These are phyloP conservation scores for Ilyonectria mors-panacis DNA, from an alignment of 2,329 filamentous ascomycete species.

Conservation along the genomic window DNA sequence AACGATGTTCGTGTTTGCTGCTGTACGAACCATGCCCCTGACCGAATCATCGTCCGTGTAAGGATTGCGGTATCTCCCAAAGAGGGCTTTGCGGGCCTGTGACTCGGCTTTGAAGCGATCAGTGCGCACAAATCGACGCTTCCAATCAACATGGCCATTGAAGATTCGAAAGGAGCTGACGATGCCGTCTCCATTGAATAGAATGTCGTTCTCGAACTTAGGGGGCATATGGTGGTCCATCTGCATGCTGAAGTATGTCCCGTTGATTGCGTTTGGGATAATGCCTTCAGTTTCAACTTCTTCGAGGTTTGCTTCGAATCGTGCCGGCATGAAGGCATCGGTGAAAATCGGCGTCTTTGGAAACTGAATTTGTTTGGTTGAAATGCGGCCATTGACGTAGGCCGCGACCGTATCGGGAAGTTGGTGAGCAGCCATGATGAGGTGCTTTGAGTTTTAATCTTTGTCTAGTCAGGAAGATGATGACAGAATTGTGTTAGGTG, in stretches of 20 bases:
- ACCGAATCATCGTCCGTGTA: slow-evolving; percentile 19
- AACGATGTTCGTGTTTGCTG: slow-evolving; percentile 10
- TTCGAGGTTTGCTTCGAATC: not conserved
- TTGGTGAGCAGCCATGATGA: not conserved
- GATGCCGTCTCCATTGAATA: slow-evolving; percentile 31
- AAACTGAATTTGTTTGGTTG: not conserved
- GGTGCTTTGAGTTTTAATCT: too few species aligned
- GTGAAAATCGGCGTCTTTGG: not conserved
- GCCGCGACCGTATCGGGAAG: too few species aligned
- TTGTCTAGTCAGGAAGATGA: too few species aligned
- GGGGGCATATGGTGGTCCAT: not conserved
- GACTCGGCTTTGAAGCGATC: slow-evolving; percentile 1
- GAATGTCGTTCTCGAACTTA: slow-evolving; percentile 17
- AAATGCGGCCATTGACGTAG: not conserved
- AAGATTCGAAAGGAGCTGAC: slow-evolving; percentile 13
- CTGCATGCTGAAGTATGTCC: not conserved
- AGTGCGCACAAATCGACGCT: not conserved
- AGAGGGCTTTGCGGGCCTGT: not conserved
- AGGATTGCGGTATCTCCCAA: slow-evolving; percentile 25
- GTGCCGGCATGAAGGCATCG: not conserved
- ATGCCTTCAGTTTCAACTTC: not conserved
- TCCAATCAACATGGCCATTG: not conserved
- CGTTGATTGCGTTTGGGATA: not conserved
- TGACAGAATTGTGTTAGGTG: too few species aligned
- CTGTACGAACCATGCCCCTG: not conserved